phyloP scores from a whole-genome alignment of 2,329 filamentous ascomycete genomes.

The Hymenoscyphus linearis region DNA sequence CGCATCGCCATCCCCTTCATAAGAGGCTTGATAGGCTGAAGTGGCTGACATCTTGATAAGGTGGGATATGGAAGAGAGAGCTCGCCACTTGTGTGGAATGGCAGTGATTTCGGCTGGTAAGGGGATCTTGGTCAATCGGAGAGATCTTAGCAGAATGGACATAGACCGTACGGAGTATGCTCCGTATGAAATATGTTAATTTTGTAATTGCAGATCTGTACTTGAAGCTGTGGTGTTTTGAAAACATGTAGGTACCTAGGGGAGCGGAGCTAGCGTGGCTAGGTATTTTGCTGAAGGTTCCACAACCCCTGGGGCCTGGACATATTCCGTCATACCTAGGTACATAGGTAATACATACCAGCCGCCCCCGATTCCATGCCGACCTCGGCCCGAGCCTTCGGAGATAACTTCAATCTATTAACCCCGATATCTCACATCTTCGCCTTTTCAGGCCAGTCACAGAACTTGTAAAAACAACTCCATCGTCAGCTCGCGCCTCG shows the following conservation, averaged over 20 bases:
- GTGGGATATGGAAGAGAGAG: slow-evolving; percentile 11
- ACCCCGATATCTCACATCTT: not conserved
- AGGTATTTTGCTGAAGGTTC: no score
- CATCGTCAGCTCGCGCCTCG: not conserved
- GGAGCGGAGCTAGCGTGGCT: no score
- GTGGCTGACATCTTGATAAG: slow-evolving; percentile 38
- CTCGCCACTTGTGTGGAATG: slow-evolving; percentile 6
- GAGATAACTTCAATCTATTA: not conserved
- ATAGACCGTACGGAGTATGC: no score
- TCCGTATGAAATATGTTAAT: not conserved
- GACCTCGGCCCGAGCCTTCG: not conserved
- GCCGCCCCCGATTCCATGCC: not conserved
- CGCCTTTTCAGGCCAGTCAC: not conserved
- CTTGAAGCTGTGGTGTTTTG: not conserved
- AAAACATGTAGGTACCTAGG: not conserved
- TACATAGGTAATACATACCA: no score
- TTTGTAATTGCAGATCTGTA: not conserved
- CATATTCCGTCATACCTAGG: not conserved
- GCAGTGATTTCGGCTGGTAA: not conserved
- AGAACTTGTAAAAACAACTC: not conserved
- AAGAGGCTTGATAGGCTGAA: slow-evolving; percentile 31
- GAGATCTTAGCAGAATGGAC: not conserved
- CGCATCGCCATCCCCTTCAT: slow-evolving; percentile 36
- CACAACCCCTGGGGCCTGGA: no score
- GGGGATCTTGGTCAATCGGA: not conserved